Base-by-base conservation (phyloP, 2,329 filamentous ascomycete genomes). In the Ilyonectria mors-panacis region DNA sequence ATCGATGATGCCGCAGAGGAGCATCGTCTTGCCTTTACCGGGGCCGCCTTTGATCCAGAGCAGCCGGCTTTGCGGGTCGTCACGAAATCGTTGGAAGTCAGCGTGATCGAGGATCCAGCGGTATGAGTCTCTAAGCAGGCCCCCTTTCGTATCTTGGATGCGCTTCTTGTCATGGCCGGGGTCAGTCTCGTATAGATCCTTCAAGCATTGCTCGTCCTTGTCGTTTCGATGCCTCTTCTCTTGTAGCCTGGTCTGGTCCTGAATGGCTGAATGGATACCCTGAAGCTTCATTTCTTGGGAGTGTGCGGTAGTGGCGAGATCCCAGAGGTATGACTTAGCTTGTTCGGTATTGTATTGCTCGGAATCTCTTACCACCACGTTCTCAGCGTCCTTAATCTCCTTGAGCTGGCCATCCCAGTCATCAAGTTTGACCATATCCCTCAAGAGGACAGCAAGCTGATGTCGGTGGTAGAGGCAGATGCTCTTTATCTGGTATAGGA, bases 401-500 rank as follows among this genome's bases (percentile, higher is more conserved):
- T 70, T 63, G 6, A 82, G 56, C 58, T 74, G 51, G 21, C 73
- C 71, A 23, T 74, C 73, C 81, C 80, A 84, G 65, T 81, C 76
- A 66, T 84, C 76, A 4, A 78, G 62, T 26, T 76, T 76, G 9
- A 78, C 8, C 4, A 80, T 54, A 51, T 77, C 75, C 28, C 78
- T 73, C 4, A 79, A 56, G 45, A 82, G 71, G 13, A 73, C 75
- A 8, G 72, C 13, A 10, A 63, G 65, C 51, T 72, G 74, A 30
- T 78, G 73, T 3, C 77, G 77, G 63, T 80, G 77, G 68, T 80
- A 83, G 3, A 73, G 77, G 53, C 74, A 80, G 33, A 81, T 70
- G 56, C 81, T 84, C 65, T 80, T 82, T 69, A 84, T 83, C 70
- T 81, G 77, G 70, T 82, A 84, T 1, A 70, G 51, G 9, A 85